Conservation (phyloP, 345 rosid species). For the Gossypium bickii region DNA sequence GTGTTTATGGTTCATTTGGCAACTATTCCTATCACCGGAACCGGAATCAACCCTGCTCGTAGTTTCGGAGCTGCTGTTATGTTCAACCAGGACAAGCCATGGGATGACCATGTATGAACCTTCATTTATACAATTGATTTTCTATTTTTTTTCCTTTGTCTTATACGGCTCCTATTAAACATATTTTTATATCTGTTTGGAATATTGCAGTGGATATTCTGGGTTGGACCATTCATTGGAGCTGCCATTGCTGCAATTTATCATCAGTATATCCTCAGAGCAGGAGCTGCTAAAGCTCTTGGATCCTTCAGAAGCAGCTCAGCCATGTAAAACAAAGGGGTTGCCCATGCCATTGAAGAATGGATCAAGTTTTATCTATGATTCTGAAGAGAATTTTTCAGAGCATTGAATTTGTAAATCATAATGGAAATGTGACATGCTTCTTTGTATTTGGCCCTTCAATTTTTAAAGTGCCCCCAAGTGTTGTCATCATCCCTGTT, state of each 20-base stretch:
- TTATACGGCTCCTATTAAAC: neutral
- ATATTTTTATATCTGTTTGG: neutral
- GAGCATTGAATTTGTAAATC: slow-evolving; percentile 10
- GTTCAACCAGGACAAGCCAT: slow-evolving; percentile 39
- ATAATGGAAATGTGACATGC: neutral
- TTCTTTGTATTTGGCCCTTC: neutral
- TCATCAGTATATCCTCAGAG: slow-evolving; percentile 52
- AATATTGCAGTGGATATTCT: slow-evolving; percentile 57
- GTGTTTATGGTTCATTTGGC: slow-evolving; percentile 74
- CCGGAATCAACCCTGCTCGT: slow-evolving; percentile 66
- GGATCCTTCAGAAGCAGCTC: slow-evolving; percentile 59
- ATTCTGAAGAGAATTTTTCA: neutral
- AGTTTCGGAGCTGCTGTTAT: slow-evolving; percentile 64
- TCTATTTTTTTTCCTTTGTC: neutral
- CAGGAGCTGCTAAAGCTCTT: slow-evolving; percentile 46
- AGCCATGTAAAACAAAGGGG: slow-evolving; percentile 8
- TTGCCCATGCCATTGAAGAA: neutral
- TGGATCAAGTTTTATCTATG: neutral
- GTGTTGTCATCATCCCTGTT: neutral
- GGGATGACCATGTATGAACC: slow-evolving; percentile 53
- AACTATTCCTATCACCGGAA: slow-evolving; percentile 64
- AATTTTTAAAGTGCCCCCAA: neutral
- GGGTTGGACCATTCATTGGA: slow-evolving; percentile 71
- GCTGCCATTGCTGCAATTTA: slow-evolving; percentile 60
- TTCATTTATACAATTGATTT: neutral